Base-by-base conservation (phyloP, 257 asterid genomes). In the Galeopsis tetrahit region DNA sequence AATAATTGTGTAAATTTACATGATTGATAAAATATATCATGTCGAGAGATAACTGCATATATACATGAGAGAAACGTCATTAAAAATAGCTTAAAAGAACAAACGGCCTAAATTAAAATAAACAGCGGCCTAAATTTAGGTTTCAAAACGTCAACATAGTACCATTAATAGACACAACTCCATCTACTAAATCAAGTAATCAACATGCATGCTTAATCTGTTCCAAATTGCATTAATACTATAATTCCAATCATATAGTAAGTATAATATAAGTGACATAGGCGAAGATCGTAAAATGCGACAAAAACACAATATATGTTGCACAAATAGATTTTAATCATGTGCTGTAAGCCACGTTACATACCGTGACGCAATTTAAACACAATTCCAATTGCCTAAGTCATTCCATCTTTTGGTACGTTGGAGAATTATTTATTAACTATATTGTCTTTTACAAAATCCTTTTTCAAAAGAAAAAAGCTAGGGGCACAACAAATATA, bases 111-210 rank as follows among this genome's bases (percentile, higher is more conserved):
- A 2, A 48, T 48, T 48, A 13, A 4, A 48, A 49, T 49, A 49
- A 49, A 14, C 56, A 49, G 28, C 56, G n/a, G 56, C 56, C 56
- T 49, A 49, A 49, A 49, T 49, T 49, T 49, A n/a, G 53, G 56
- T 49, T 49, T 21, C 56, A 49, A 49, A 49, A 49, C 56, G 56
- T 49, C 56, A 49, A 6, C 28, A 21, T 5, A 4, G 3, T 49
- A 49, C 6, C 56, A 49, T 49, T 49, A 48, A 13, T 48, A 48
- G 21, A 48, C n/a, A 48, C 55, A 48, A n/a, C 53, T 46, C 53
- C 53, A 13, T 4, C 55, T 48, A n/a, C 21, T 46, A 48, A 48
- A n/a, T 14, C 28, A 48, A n/a, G 28, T 21, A 21, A 21, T 21
- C 28, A 21, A 21, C 28, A 21, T 21, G 28, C 56, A 5, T 49